Conservation (phyloP, 805 yeast genomes). For the Starmerella bombi region DNA sequence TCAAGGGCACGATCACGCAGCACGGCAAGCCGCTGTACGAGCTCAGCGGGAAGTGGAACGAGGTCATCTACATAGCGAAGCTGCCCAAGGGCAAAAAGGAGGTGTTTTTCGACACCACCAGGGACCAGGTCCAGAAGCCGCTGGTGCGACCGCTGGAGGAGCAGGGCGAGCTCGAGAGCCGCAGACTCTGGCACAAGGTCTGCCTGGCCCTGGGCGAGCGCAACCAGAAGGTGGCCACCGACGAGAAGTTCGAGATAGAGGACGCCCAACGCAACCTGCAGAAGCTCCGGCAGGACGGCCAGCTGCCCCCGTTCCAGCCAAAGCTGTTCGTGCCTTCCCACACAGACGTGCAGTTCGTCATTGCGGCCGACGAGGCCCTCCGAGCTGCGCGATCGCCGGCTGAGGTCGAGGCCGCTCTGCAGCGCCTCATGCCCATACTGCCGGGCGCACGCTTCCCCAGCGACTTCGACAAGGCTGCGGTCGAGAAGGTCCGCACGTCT, state of each 20-base stretch:
- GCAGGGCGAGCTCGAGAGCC: conserved; percentile 71
- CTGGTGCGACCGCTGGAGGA: conserved; percentile 62
- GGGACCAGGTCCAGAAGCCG: conserved; percentile 39
- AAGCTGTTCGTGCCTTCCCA: conserved; percentile 47
- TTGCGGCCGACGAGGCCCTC: conserved; percentile 44
- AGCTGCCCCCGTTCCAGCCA: conserved; percentile 53
- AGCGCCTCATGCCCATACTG: conserved; percentile 60
- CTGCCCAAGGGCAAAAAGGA: conserved; percentile 33
- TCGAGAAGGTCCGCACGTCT: conserved; percentile 32
- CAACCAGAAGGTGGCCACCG: conserved; percentile 74
- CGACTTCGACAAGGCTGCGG: conserved; percentile 57
- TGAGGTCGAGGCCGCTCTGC: conserved; percentile 42
- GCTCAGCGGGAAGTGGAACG: conserved; percentile 89
- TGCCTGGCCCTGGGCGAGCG: conserved; percentile 66
- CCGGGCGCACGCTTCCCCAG: conserved; percentile 66
- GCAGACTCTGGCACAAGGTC: conserved; percentile 73
- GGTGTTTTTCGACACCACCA: conserved; percentile 45
- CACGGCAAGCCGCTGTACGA: conserved; percentile 47
- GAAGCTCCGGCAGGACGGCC: conserved; percentile 62
- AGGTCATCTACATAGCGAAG: conserved; percentile 55
- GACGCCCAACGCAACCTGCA: conserved; percentile 69
- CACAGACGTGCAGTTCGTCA: conserved; percentile 44
- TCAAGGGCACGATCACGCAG: conserved; percentile 58
- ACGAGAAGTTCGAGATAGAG: conserved; percentile 77
- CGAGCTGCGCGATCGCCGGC: conserved; percentile 33